Evolutionary conservation across 116 monocot genomes (phyloP).

Genomic region (Posidonia oceanica): DNA sequence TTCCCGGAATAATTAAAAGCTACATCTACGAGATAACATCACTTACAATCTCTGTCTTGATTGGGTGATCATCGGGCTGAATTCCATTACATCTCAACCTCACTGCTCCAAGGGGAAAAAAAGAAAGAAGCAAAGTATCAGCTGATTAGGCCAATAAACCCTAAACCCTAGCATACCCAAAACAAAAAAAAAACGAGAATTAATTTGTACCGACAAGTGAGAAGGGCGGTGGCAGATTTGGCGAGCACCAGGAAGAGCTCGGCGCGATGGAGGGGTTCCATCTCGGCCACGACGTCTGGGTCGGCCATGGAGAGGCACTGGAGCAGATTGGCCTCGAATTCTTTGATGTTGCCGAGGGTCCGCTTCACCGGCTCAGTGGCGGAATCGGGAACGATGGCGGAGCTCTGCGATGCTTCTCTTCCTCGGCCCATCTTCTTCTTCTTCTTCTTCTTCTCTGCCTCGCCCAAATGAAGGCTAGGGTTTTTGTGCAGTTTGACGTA

Average conservation of each 20-base stretch:
- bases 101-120: conserved; percentile 22
- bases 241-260: conserved; percentile 65
- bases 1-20: neutral
- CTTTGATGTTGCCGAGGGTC: conserved; percentile 32
- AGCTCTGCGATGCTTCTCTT: neutral
- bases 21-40: neutral
- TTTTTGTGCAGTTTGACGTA: no score
- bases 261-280: conserved; percentile 70
- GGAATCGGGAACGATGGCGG: conserved; percentile 21
- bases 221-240: conserved; percentile 43
- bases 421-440: neutral
- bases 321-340: conserved; percentile 27
- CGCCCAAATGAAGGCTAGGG: no score
- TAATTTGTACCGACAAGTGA: neutral
- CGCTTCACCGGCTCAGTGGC: conserved; percentile 25
- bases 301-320: conserved; percentile 53
- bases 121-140: neutral
- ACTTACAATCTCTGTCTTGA: conserved; percentile 68
- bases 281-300: conserved; percentile 59
- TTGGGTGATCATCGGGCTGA: conserved; percentile 49
- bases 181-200: neutral
- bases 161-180: neutral
- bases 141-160: neutral
- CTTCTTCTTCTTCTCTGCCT: neutral
- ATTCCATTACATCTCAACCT: conserved; percentile 69